Conservation (phyloP, 163 green algal genomes). For the Trebouxia gelatinosa region DNA sequence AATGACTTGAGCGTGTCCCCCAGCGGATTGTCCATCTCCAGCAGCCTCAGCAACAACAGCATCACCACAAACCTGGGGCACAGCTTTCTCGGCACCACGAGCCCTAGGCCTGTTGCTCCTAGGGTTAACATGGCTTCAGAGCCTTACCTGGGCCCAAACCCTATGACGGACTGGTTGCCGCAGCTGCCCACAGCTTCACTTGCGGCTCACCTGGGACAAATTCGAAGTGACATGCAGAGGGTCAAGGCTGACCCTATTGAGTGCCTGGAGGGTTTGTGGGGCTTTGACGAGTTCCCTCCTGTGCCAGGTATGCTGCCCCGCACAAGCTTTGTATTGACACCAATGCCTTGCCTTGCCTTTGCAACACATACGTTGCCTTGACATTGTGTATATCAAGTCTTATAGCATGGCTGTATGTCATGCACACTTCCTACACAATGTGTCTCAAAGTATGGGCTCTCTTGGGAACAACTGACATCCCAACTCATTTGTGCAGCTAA, state of each 20-base stretch:
- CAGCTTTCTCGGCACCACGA: background rate
- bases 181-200: too few species aligned
- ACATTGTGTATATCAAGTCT: too few species aligned
- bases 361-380: too few species aligned
- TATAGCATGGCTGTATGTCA: too few species aligned
- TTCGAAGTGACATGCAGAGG: background rate
- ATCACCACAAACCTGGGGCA: background rate
- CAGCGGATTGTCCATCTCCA: background rate
- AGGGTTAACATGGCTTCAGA: background rate
- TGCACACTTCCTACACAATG: too few species aligned
- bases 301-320: slow-evolving; percentile 16
- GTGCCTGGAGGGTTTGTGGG: background rate
- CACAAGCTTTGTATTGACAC: too few species aligned
- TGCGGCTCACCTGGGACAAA: slow-evolving; percentile 2
- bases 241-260: background rate
- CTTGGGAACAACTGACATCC: too few species aligned
- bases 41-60: slow-evolving; percentile 21
- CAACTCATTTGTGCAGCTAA: too few species aligned
- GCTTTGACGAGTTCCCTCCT: slow-evolving; percentile 16
- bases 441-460: too few species aligned
- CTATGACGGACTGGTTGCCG: slow-evolving; percentile 10
- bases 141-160: background rate
- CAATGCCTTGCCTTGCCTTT: too few species aligned
- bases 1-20: background rate
- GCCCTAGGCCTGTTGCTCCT: background rate